Percentiles rank a stretch among this genome's conserved stretches.
phyloP scores from a whole-genome alignment of 2,329 filamentous ascomycete species.

The Alternaria incomplexa region DNA sequence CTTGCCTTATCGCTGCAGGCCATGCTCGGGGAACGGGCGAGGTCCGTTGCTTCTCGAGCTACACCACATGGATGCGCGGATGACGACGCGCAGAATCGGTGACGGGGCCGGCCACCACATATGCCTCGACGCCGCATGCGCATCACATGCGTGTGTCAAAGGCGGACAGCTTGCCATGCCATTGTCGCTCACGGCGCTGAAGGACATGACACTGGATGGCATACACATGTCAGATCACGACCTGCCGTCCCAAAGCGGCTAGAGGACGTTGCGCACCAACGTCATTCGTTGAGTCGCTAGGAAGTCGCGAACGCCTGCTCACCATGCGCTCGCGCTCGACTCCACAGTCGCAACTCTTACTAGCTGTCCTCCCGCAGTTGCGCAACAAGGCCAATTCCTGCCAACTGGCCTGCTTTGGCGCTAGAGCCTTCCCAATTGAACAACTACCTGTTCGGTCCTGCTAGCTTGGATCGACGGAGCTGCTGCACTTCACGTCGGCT shows the following conservation, averaged over 20 bases:
- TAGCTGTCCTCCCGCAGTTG: conserved; percentile 1
- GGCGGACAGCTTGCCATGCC: neutral
- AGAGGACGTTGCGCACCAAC: conserved; percentile 15
- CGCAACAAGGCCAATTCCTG: conserved; percentile 2
- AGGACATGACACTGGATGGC: neutral
- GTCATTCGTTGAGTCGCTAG: conserved; percentile 17
- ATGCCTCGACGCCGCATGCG: neutral
- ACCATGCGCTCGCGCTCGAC: neutral
- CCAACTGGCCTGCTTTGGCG: neutral
- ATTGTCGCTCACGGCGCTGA: neutral
- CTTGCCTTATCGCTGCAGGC: neutral
- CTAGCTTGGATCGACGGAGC: conserved; percentile 9
- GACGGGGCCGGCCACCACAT: neutral
- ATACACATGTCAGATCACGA: neutral
- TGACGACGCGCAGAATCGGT: conserved; percentile 1
- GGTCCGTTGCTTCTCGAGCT: neutral
- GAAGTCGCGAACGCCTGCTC: conserved; percentile 2
- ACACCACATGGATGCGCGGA: neutral
- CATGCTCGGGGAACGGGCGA: neutral
- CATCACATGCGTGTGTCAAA: neutral
- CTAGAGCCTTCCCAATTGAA: neutral
- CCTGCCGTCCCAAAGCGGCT: conserved; percentile 4
- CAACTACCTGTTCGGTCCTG: conserved; percentile 11
- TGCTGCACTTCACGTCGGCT: conserved; percentile 12
- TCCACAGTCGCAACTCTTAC: neutral